phyloP scores from a whole-genome alignment of 1,139 yeast species.

The Pichia sp. region DNA sequence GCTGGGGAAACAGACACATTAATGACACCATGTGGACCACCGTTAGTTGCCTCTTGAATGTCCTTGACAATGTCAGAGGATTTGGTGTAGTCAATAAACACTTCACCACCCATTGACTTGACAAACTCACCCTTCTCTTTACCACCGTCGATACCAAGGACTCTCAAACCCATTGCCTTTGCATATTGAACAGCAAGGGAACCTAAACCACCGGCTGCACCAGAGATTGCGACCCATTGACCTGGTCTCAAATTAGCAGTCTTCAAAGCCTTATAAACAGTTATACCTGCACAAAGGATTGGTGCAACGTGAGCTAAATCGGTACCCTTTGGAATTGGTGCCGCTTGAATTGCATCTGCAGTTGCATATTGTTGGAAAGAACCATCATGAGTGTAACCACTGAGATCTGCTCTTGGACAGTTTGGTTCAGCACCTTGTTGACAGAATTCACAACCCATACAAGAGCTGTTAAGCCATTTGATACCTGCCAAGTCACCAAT shows the following conservation, averaged over 20 bases:
- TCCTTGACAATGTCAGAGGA: conserved; percentile 52
- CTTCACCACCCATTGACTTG: conserved; percentile 59
- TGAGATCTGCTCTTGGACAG: conserved; percentile 60
- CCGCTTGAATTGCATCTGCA: conserved; percentile 73
- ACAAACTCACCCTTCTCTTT: conserved; percentile 53
- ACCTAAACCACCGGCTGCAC: conserved; percentile 79
- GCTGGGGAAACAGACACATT: conserved; percentile 66
- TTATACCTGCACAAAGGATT: conserved; percentile 74
- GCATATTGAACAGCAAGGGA: conserved; percentile 72
- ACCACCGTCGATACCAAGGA: conserved; percentile 72
- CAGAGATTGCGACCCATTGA: conserved; percentile 71
- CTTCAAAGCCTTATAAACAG: conserved; percentile 72
- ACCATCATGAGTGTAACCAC: conserved; percentile 77
- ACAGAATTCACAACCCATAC: conserved; percentile 65
- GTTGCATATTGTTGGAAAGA: conserved; percentile 77
- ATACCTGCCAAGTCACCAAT: conserved; percentile 79
- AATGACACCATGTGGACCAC: conserved; percentile 73
- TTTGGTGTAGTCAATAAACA: conserved; percentile 54
- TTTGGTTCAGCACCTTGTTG: conserved; percentile 57
- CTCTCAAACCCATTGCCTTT: conserved; percentile 67
- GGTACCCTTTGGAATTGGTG: conserved; percentile 57
- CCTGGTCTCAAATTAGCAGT: conserved; percentile 56
- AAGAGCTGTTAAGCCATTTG: conserved; percentile 71
- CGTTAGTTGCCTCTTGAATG: conserved; percentile 49
- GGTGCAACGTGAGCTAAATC: conserved; percentile 66